These are phyloP conservation scores for Hypoxylon rubiginosum DNA, from an alignment of 2,329 filamentous ascomycete species.

Conservation along the genomic window DNA sequence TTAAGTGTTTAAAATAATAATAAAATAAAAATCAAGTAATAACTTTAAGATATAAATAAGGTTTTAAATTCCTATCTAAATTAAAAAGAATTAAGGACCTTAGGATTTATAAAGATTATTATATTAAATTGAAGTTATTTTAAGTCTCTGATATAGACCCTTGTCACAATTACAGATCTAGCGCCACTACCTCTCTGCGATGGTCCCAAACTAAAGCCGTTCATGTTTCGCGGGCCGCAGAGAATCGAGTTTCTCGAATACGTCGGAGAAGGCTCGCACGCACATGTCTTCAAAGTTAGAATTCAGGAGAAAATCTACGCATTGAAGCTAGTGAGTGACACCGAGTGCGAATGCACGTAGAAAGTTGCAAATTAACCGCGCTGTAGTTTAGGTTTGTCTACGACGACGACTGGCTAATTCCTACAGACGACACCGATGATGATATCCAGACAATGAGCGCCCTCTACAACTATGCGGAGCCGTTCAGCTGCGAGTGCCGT, in stretches of 20 bases:
- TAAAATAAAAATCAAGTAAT: too few species aligned
- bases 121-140: too few species aligned
- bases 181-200: slow-evolving; percentile 41
- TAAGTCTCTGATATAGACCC: too few species aligned
- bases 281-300: slow-evolving; percentile 25
- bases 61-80: too few species aligned
- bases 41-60: too few species aligned
- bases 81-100: too few species aligned
- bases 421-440: background rate
- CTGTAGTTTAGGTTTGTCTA: slow-evolving; percentile 14
- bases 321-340: slow-evolving; percentile 22
- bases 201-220: slow-evolving; percentile 45
- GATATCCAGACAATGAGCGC: slow-evolving; percentile 16
- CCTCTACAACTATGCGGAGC: slow-evolving; percentile 43
- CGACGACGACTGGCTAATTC: slow-evolving; percentile 1
- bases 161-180: too few species aligned
- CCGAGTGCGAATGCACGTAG: background rate
- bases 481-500: slow-evolving; percentile 47
- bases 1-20: too few species aligned
- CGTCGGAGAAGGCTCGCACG: slow-evolving; percentile 21
- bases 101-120: too few species aligned
- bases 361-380: slow-evolving; percentile 4
- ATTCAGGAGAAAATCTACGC: slow-evolving; percentile 24
- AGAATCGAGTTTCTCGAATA: slow-evolving; percentile 40
- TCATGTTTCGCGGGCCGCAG: slow-evolving; percentile 43